Conservation (phyloP, 2,329 filamentous ascomycete genomes). For the Lizonia empirigonia region DNA sequence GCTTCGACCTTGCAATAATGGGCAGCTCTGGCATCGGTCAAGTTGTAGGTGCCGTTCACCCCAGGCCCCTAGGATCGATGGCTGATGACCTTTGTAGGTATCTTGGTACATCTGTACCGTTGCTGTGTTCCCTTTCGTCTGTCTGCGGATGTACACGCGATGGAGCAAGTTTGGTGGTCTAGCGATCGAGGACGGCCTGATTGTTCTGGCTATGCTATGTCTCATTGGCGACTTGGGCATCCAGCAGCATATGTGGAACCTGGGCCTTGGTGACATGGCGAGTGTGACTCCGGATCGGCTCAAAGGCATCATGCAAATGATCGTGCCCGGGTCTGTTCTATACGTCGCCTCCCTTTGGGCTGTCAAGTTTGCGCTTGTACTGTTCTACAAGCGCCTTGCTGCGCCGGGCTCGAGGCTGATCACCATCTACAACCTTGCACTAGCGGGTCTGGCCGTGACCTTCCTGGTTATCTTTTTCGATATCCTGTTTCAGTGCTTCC, state of each 20-base stretch:
- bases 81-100: slow-evolving; percentile 19
- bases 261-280: slow-evolving; percentile 34
- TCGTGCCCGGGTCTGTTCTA: slow-evolving; percentile 50
- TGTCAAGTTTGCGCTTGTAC: slow-evolving; percentile 50
- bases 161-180: slow-evolving; percentile 36
- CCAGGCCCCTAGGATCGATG: neutral
- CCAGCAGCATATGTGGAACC: slow-evolving; percentile 45
- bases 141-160: slow-evolving; percentile 37
- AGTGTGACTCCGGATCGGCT: slow-evolving; percentile 23
- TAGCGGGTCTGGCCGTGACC: slow-evolving; percentile 38
- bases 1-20: slow-evolving; percentile 9
- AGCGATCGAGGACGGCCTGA: slow-evolving; percentile 40
- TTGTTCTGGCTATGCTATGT: slow-evolving; percentile 38
- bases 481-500: slow-evolving; percentile 50
- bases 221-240: slow-evolving; percentile 42
- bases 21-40: slow-evolving; percentile 24
- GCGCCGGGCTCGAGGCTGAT: slow-evolving; percentile 45
- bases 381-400: slow-evolving; percentile 52
- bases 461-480: slow-evolving; percentile 49
- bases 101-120: slow-evolving; percentile 48
- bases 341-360: slow-evolving; percentile 52
- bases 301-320: slow-evolving; percentile 42
- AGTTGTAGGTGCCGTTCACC: slow-evolving; percentile 24
- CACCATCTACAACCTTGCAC: slow-evolving; percentile 46
- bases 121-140: slow-evolving; percentile 35